Percentiles rank a stretch among this genome's conserved stretches.
Conservation (phyloP, 371 early-diverging fungal species). For the Blakeslea trispora region DNA sequence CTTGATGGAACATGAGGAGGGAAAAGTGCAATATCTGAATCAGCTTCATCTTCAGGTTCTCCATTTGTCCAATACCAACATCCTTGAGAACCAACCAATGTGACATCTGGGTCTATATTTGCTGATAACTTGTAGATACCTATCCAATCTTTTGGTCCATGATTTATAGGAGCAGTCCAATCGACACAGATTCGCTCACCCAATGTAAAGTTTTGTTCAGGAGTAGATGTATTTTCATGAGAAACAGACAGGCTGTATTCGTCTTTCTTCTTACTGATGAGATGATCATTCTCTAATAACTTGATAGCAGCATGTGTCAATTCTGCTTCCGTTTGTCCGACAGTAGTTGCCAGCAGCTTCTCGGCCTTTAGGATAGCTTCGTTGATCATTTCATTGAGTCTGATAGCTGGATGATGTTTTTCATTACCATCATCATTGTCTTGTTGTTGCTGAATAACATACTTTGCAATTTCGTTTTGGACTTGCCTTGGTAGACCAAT, state of each 20-base stretch:
- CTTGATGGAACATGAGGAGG: slow-evolving; percentile 4
- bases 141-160: slow-evolving; percentile 80
- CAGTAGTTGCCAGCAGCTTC: slow-evolving; percentile 34
- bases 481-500: slow-evolving; percentile 36
- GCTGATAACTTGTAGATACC: slow-evolving; percentile 77
- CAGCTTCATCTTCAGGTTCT: background rate
- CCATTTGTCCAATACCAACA: slow-evolving; percentile 44
- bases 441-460: slow-evolving; percentile 39
- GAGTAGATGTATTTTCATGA: background rate
- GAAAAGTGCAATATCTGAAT: slow-evolving; percentile 5
- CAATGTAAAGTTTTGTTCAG: slow-evolving; percentile 33
- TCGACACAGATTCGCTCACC: slow-evolving; percentile 68
- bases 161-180: slow-evolving; percentile 68
- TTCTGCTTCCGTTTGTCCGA: slow-evolving; percentile 44
- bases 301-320: background rate
- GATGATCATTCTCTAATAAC: background rate
- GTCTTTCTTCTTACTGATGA: background rate
- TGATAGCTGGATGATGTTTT: slow-evolving; percentile 11
- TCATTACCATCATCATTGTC: slow-evolving; percentile 24
- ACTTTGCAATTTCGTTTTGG: slow-evolving; percentile 36
- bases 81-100: slow-evolving; percentile 65
- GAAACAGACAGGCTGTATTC: slow-evolving; percentile 1
- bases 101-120: slow-evolving; percentile 62
- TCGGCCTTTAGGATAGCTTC: slow-evolving; percentile 56
- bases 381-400: slow-evolving; percentile 24